These are phyloP conservation scores for Claviceps africana DNA, from an alignment of 2,329 filamentous ascomycete genomes.

Conservation along the genomic window DNA sequence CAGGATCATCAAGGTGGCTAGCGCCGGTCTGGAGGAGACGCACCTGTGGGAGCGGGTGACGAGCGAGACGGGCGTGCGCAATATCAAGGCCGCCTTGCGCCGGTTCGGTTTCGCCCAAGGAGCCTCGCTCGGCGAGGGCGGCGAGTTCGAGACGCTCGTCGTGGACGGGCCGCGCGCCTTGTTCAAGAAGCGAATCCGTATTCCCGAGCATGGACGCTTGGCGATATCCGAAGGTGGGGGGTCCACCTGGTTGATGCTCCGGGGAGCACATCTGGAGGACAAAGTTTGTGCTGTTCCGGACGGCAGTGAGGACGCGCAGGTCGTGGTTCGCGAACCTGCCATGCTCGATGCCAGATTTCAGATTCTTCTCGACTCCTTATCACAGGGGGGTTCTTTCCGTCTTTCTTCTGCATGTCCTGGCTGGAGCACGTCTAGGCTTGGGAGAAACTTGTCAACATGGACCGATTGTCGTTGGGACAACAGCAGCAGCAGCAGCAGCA, in stretches of 20 bases:
- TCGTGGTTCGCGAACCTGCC: conserved; percentile 40
- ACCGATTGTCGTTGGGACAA: conserved; percentile 8
- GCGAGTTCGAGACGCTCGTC: conserved; percentile 90
- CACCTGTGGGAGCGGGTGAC: conserved; percentile 75
- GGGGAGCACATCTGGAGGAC: conserved; percentile 37
- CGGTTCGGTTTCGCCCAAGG: conserved; percentile 56
- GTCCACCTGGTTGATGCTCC: conserved; percentile 56
- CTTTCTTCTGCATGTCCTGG: too few relatives aligned
- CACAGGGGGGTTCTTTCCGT: background rate
- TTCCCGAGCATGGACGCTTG: conserved; percentile 39
- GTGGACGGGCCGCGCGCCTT: conserved; percentile 61
- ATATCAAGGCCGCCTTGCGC: conserved; percentile 39
- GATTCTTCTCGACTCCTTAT: conserved; percentile 23
- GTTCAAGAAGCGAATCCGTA: conserved; percentile 57
- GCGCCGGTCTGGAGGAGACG: conserved; percentile 67
- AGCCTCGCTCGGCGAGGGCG: conserved; percentile 77
- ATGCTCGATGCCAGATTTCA: conserved; percentile 52
- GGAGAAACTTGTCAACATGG: background rate
- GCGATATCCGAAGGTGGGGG: conserved; percentile 59
- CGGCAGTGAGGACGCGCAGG: conserved; percentile 7
- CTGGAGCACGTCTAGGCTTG: background rate
- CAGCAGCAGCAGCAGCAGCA: background rate
- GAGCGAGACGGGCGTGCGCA: conserved; percentile 31
- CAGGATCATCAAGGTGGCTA: conserved; percentile 90
- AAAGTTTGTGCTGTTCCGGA: conserved; percentile 16